Evolutionary conservation across 192 early-diverging fungal species (phyloP).

Genomic region (Backusella westeae): DNA sequence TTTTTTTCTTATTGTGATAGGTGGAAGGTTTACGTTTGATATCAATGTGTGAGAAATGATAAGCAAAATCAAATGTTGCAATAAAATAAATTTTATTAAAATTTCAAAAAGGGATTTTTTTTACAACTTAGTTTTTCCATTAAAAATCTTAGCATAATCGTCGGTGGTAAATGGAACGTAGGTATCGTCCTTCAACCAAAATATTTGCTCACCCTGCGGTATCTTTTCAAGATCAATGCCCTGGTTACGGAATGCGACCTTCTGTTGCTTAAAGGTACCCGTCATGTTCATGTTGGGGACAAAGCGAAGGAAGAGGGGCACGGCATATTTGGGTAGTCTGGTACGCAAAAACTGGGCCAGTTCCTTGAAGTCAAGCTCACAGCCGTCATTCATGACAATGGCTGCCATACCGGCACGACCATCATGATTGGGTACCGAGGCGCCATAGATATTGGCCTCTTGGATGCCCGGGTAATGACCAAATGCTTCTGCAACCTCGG

Average conservation of each 20-base stretch:
- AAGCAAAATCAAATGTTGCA: not conserved
- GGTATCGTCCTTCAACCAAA: conserved; percentile 39
- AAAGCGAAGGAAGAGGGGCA: conserved; percentile 61
- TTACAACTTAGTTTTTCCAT: conserved; percentile 28
- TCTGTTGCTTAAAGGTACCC: conserved; percentile 51
- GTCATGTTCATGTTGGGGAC: conserved; percentile 47
- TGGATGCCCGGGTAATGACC: conserved; percentile 45
- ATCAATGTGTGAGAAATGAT: too few relatives aligned
- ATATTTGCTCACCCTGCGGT: conserved; percentile 29
- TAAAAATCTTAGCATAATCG: conserved; percentile 8
- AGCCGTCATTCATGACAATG: conserved; percentile 40
- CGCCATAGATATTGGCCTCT: conserved; percentile 66
- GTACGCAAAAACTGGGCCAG: conserved; percentile 33
- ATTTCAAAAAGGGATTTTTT: not conserved
- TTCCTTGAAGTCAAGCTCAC: conserved; percentile 35
- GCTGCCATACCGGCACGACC: conserved; percentile 68
- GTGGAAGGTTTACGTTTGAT: too few relatives aligned
- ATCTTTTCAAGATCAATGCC: conserved; percentile 40
- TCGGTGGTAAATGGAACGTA: conserved; percentile 42
- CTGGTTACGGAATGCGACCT: conserved; percentile 42
- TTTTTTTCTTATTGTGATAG: too few relatives aligned
- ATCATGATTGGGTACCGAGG: conserved; percentile 52
- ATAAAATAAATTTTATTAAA: not conserved
- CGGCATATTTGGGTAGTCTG: conserved; percentile 57
- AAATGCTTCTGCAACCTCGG: conserved; percentile 58